These are phyloP conservation scores for Hypoxylon trugodes DNA, from an alignment of 495 filamentous ascomycete species.

Conservation along the genomic window DNA sequence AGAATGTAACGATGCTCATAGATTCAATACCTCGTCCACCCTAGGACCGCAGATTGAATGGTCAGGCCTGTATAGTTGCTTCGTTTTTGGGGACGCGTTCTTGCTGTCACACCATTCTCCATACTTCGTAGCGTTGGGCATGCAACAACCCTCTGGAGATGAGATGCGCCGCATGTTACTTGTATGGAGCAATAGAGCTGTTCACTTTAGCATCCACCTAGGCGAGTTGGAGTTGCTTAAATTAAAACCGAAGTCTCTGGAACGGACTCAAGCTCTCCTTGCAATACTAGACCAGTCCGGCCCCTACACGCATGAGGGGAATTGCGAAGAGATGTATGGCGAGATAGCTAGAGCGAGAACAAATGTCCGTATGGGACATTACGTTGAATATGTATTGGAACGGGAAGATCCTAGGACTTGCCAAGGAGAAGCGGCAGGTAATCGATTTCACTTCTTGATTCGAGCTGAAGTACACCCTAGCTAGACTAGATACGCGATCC, in stretches of 20 bases:
- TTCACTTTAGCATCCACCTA: conserved; percentile 11
- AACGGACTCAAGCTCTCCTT: too few relatives aligned
- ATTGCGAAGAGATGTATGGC: conserved; percentile 12
- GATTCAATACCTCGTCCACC: too few relatives aligned
- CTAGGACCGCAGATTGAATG: too few relatives aligned
- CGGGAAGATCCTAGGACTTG: conserved; percentile 10
- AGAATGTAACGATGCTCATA: too few relatives aligned
- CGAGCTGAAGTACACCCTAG: too few relatives aligned
- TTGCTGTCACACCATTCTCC: too few relatives aligned
- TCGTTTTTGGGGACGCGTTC: too few relatives aligned
- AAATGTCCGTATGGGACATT: neutral
- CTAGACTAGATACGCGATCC: neutral
- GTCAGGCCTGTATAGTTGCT: too few relatives aligned
- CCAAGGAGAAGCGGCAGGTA: conserved; percentile 9
- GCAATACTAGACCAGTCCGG: neutral
- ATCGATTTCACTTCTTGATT: conserved; percentile 23
- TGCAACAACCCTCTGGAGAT: neutral
- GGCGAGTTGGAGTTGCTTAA: neutral
- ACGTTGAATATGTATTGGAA: conserved; percentile 10
- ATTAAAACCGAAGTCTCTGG: too few relatives aligned
- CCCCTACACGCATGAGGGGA: neutral
- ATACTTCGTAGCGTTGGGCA: conserved; percentile 1
- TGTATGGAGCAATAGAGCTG: neutral
- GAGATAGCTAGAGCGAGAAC: conserved; percentile 6
- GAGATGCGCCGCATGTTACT: neutral